Base-by-base conservation (phyloP, 768 basidiomycete species). In the Naganishia antarctica region DNA sequence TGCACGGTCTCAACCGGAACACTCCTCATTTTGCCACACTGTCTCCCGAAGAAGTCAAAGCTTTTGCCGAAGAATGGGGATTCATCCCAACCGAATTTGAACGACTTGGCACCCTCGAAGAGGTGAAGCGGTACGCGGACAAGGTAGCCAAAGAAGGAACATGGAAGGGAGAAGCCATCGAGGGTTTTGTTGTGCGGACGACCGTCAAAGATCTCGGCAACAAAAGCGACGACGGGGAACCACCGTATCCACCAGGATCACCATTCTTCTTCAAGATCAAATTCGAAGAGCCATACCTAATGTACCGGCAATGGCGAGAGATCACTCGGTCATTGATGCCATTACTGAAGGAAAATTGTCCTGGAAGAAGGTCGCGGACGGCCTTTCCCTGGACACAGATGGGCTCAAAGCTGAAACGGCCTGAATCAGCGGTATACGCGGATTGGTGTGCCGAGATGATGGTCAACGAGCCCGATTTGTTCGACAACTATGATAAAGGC, bases 251-350 rank as follows among this genome's bases (percentile, higher is more conserved):
- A 0, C 78, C 86, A 0, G 90, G 87, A 31, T 85, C 88, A 1
- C 87, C 90, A 0, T 94, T 97, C 82, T 97, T 99, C 83, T 98
- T 96, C 86, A 99, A 99, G 75, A 83, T 98, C 80, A 99, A 99
- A 76, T 98, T 97, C 77, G 92, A 98, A 77, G 91, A 98, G 73
- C 94, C 94, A 2, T 99, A 99, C 75, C 86, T 97, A 83, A 93
- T 94, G 86, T 98, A 96, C 79, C 87, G 96, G 61, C 90, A 93
- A 74, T 98, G 92, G 91, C 83, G 94, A 61, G 94, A 98, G 78
- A 82, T 93, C 59, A 97, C 96, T 6, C 89, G 90, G 74, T 78
- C 75, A 12, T 80, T 94, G n/a, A 80, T 92, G 18, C 73, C 75
- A 1, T 60, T 77, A 13, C 62, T 70, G 5, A 50, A 63, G 64